phyloP scores from a whole-genome alignment of 2,329 filamentous ascomycete species.

The Tolypocladium amazonense region DNA sequence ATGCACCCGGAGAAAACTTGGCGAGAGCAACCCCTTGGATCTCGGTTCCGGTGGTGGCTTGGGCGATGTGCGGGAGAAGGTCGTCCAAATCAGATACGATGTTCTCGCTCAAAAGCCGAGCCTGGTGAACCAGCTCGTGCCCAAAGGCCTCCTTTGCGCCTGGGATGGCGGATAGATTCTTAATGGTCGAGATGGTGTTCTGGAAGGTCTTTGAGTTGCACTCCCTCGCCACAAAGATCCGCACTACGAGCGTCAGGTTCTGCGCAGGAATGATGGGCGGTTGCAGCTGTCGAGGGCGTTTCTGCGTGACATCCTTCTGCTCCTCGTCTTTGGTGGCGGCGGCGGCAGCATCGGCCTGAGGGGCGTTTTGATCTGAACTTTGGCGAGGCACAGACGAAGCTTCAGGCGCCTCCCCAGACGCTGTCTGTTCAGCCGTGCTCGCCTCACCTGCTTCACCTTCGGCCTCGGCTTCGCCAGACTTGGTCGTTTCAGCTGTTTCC shows the following conservation, averaged over 20 bases:
- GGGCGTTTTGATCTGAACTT: slow-evolving; percentile 9
- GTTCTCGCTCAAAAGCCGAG: slow-evolving; percentile 71
- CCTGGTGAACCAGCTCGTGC: slow-evolving; percentile 82
- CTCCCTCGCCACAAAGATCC: slow-evolving; percentile 90
- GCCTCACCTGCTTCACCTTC: slow-evolving; percentile 19
- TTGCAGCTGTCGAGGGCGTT: slow-evolving; percentile 50
- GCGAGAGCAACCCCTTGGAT: slow-evolving; percentile 88
- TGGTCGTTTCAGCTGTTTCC: slow-evolving; percentile 49
- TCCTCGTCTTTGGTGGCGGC: slow-evolving; percentile 17
- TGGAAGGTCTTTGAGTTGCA: slow-evolving; percentile 97
- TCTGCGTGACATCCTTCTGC: slow-evolving; percentile 30
- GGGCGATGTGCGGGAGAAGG: slow-evolving; percentile 74
- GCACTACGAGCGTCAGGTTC: slow-evolving; percentile 88
- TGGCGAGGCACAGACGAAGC: slow-evolving; percentile 16
- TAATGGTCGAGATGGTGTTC: slow-evolving; percentile 96
- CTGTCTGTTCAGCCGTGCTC: slow-evolving; percentile 10
- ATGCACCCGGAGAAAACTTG: slow-evolving; percentile 92
- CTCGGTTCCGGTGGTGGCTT: slow-evolving; percentile 80
- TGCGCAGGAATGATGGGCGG: slow-evolving; percentile 79
- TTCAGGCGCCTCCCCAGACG: slow-evolving; percentile 6
- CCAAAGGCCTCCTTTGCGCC: slow-evolving; percentile 85
- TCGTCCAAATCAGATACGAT: slow-evolving; percentile 80
- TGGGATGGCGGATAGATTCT: slow-evolving; percentile 88
- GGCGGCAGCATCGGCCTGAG: slow-evolving; percentile 10
- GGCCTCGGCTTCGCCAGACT: slow-evolving; percentile 24